These are phyloP conservation scores for Solidago caesia DNA, from an alignment of 129 eudicot genomes.

Conservation along the genomic window DNA sequence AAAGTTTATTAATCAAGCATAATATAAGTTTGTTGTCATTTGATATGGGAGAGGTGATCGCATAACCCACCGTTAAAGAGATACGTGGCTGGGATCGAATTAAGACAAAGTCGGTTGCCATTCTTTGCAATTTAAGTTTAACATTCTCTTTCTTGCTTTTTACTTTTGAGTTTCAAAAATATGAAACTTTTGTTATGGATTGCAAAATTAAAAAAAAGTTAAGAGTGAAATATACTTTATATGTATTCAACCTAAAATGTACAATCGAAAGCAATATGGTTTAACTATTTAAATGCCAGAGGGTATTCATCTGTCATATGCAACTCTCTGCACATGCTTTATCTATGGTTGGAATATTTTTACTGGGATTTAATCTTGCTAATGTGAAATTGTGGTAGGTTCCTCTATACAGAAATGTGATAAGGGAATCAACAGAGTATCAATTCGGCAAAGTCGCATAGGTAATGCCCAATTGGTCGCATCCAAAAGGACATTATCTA, in stretches of 20 bases:
- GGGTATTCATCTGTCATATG: neutral
- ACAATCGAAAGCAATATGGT: too few relatives aligned
- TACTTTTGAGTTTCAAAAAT: neutral
- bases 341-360: neutral
- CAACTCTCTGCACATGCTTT: neutral
- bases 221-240: too few relatives aligned
- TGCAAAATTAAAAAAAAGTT: too few relatives aligned
- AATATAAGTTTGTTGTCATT: too few relatives aligned
- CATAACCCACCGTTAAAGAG: too few relatives aligned
- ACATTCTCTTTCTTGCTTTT: neutral
- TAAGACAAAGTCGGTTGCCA: neutral
- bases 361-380: neutral
- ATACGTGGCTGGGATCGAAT: neutral
- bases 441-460: conserved; percentile 28
- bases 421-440: conserved; percentile 36
- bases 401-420: conserved; percentile 32
- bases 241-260: too few relatives aligned
- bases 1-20: too few relatives aligned
- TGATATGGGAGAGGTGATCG: too few relatives aligned
- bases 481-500: conserved; percentile 37
- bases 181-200: neutral
- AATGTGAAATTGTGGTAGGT: conserved; percentile 35
- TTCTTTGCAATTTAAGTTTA: neutral
- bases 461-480: neutral
- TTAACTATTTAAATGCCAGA: too few relatives aligned